phyloP scores from a whole-genome alignment of 441 rosid genomes.

The Arabidopsis lyrata region DNA sequence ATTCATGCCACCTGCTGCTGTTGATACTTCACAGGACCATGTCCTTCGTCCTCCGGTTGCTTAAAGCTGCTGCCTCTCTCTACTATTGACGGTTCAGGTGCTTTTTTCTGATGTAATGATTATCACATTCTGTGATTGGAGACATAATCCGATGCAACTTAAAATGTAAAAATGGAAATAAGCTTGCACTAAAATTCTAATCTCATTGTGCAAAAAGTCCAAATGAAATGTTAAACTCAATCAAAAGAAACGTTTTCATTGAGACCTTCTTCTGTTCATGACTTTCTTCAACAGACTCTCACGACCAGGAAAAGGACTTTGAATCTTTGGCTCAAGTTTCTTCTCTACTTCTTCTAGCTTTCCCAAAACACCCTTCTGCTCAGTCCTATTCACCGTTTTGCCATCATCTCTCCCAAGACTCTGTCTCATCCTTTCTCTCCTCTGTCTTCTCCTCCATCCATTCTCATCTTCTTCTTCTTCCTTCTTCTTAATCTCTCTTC shows the following conservation, averaged over 20 bases:
- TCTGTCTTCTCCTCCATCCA: slow-evolving; percentile 47
- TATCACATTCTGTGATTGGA: slow-evolving; percentile 25
- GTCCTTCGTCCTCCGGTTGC: slow-evolving; percentile 98
- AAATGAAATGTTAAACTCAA: slow-evolving; percentile 1
- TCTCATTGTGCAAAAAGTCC: slow-evolving; percentile 12
- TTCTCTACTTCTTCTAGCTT: slow-evolving; percentile 25
- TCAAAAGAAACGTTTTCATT: slow-evolving; percentile 12
- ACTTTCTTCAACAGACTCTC: slow-evolving; percentile 61
- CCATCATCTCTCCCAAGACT: slow-evolving; percentile 39
- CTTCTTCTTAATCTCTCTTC: slow-evolving; percentile 33
- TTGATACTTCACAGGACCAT: slow-evolving; percentile 98
- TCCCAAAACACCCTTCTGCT: slow-evolving; percentile 39
- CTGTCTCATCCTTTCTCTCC: slow-evolving; percentile 42
- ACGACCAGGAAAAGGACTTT: slow-evolving; percentile 75
- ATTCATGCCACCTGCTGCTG: slow-evolving; percentile 94
- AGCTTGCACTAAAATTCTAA: slow-evolving; percentile 19
- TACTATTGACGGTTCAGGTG: slow-evolving; percentile 19
- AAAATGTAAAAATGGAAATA: slow-evolving; percentile 37
- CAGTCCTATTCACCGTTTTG: slow-evolving; percentile 23
- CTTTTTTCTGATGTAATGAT: slow-evolving; percentile 25
- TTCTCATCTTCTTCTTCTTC: slow-evolving; percentile 50
- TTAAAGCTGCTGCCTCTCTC: slow-evolving; percentile 47
- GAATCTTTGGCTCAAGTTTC: slow-evolving; percentile 33
- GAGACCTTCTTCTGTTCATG: slow-evolving; percentile 38
- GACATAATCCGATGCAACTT: slow-evolving; percentile 19